A percentile compares a stretch with the other conserved stretches of the same genome.
Evolutionary conservation across 2,329 filamentous ascomycete species (phyloP).

Genomic region (Cercospora sp.): DNA sequence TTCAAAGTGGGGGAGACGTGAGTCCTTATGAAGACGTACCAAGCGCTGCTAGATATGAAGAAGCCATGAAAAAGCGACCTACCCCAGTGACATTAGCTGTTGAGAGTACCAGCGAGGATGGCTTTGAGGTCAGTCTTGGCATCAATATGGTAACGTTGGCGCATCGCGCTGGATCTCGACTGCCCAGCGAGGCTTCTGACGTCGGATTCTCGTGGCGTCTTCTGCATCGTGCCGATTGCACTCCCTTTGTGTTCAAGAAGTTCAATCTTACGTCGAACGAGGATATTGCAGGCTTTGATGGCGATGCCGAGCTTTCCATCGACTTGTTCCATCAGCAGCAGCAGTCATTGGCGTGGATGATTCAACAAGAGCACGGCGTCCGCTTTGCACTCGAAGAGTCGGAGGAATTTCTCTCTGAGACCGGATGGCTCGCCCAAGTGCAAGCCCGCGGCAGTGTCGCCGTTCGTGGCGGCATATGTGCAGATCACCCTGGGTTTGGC

Average conservation of each 20-base stretch:
- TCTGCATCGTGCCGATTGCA: neutral
- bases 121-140: conserved; percentile 26
- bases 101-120: neutral
- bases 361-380: conserved; percentile 51
- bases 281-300: neutral
- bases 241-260: conserved; percentile 20
- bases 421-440: conserved; percentile 59
- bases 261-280: conserved; percentile 28
- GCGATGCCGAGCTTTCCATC: conserved; percentile 36
- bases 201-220: conserved; percentile 34
- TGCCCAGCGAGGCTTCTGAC: conserved; percentile 11
- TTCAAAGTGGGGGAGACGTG: conserved; percentile 38
- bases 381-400: conserved; percentile 56
- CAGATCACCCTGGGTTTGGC: conserved; percentile 66
- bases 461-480: conserved; percentile 62
- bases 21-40: conserved; percentile 54
- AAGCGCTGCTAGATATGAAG: conserved; percentile 54
- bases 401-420: conserved; percentile 47
- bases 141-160: conserved; percentile 36
- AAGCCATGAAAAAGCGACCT: conserved; percentile 53
- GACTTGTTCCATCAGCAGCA: conserved; percentile 56
- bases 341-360: conserved; percentile 62
- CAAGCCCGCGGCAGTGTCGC: conserved; percentile 45
- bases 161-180: conserved; percentile 34
- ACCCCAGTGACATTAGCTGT: conserved; percentile 26